Conservation (phyloP, 768 basidiomycete species). For the Trametes meyenii region DNA sequence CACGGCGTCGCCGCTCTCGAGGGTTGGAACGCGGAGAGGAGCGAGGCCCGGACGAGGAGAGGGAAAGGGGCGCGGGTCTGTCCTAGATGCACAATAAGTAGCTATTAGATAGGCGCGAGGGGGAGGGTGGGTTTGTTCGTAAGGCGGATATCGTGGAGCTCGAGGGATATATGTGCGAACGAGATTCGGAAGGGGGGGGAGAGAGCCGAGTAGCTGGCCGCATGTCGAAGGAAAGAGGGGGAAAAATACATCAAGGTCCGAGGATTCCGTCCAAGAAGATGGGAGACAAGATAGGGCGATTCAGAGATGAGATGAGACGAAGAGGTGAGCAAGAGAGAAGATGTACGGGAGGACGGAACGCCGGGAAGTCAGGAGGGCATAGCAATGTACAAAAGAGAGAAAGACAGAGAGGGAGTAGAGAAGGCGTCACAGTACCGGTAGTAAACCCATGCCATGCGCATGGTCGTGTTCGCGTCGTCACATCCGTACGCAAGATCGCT, state of each 20-base stretch:
- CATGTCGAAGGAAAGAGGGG: background rate
- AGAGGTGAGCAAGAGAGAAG: background rate
- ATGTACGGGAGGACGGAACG: background rate
- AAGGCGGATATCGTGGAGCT: constrained; percentile 9
- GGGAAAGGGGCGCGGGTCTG: background rate
- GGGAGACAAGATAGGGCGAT: background rate
- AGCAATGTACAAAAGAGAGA: background rate
- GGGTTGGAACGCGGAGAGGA: too few relatives aligned
- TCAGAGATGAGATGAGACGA: background rate
- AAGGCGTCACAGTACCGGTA: background rate
- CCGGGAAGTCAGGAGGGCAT: background rate
- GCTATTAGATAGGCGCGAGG: constrained; percentile 11
- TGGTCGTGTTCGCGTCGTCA: background rate
- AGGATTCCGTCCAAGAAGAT: constrained; percentile 16
- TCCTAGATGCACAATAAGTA: constrained; percentile 24
- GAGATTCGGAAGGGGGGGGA: background rate
- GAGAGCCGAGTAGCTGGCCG: too few relatives aligned
- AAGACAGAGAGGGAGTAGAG: background rate
- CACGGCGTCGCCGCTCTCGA: background rate
- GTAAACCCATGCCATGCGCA: background rate
- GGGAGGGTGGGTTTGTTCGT: background rate
- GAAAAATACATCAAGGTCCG: constrained; percentile 21
- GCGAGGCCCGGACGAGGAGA: background rate
- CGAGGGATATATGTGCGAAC: constrained; percentile 9
- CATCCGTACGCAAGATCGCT: background rate